These are phyloP conservation scores for Iris macrosiphon DNA, from an alignment of 106 monocot genomes.

Conservation along the genomic window DNA sequence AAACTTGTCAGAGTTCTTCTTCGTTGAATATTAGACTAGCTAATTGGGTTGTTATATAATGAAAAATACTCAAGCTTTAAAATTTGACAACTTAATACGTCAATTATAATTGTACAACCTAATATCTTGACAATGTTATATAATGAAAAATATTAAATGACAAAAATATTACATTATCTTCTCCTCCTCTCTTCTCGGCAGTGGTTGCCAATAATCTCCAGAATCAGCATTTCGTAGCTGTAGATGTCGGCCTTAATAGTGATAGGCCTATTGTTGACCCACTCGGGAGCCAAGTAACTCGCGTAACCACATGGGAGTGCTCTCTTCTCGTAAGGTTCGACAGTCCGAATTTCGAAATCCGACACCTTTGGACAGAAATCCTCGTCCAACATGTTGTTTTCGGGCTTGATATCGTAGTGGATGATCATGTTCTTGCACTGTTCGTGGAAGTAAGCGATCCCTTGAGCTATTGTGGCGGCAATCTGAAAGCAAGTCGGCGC, in stretches of 20 bases:
- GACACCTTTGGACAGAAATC: conserved; percentile 28
- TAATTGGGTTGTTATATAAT: no score
- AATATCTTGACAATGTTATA: no score
- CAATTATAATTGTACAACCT: no score
- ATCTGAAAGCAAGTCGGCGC: conserved; percentile 26
- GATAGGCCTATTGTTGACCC: conserved; percentile 28
- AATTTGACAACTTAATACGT: no score
- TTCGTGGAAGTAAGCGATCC: conserved; percentile 40
- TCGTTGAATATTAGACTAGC: no score
- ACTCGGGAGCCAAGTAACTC: conserved; percentile 47
- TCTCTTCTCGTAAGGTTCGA: conserved; percentile 33
- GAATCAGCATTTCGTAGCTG: conserved; percentile 46
- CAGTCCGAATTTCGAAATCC: conserved; percentile 27
- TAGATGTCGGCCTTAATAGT: conserved; percentile 38
- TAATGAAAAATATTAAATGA: background rate
- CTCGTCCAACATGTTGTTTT: conserved; percentile 44
- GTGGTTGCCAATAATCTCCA: conserved; percentile 31
- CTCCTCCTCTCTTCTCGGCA: no score
- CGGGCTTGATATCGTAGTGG: conserved; percentile 55
- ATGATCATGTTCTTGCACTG: conserved; percentile 38
- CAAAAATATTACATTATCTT: conserved; percentile 14
- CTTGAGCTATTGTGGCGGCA: conserved; percentile 27
- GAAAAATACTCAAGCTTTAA: no score
- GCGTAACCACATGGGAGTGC: conserved; percentile 31
- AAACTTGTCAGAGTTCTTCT: no score